phyloP scores from a whole-genome alignment of 495 filamentous ascomycete genomes.

The Collariella sp. region DNA sequence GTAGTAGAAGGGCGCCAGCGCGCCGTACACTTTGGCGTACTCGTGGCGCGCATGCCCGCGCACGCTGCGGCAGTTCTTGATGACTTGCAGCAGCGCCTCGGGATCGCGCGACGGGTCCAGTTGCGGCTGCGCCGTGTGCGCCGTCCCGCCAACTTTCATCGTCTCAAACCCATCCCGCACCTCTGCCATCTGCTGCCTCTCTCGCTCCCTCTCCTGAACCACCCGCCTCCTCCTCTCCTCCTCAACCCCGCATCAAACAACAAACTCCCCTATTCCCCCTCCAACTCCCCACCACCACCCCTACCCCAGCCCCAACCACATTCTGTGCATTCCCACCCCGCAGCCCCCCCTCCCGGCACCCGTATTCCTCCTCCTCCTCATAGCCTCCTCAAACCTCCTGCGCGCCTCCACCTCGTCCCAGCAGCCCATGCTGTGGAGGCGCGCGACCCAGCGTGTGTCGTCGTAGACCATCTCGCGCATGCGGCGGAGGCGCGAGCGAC shows the following conservation, averaged over 20 bases:
- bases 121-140: background rate
- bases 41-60: slow-evolving; percentile 81
- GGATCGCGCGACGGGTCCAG: slow-evolving; percentile 40
- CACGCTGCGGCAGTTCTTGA: slow-evolving; percentile 65
- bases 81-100: slow-evolving; percentile 51
- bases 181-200: slow-evolving; percentile 8
- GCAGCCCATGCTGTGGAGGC: slow-evolving; percentile 72
- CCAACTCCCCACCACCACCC: background rate
- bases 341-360: slow-evolving; percentile 21
- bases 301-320: slow-evolving; percentile 15
- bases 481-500: slow-evolving; percentile 84
- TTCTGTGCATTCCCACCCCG: slow-evolving; percentile 13
- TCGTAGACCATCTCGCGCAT: slow-evolving; percentile 99
- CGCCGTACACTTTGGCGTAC: slow-evolving; percentile 83
- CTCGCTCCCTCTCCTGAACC: slow-evolving; percentile 10
- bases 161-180: slow-evolving; percentile 62
- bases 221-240: slow-evolving; percentile 40
- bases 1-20: slow-evolving; percentile 78
- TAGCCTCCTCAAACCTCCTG: slow-evolving; percentile 62
- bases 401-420: slow-evolving; percentile 91
- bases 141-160: slow-evolving; percentile 37
- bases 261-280: slow-evolving; percentile 36
- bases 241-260: slow-evolving; percentile 60
- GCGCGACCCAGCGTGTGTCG: slow-evolving; percentile 88
- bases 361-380: slow-evolving; percentile 57